Evolutionary conservation across 1,284 basidiomycete genomes (phyloP).

Genomic region (Leccinum proximum): DNA sequence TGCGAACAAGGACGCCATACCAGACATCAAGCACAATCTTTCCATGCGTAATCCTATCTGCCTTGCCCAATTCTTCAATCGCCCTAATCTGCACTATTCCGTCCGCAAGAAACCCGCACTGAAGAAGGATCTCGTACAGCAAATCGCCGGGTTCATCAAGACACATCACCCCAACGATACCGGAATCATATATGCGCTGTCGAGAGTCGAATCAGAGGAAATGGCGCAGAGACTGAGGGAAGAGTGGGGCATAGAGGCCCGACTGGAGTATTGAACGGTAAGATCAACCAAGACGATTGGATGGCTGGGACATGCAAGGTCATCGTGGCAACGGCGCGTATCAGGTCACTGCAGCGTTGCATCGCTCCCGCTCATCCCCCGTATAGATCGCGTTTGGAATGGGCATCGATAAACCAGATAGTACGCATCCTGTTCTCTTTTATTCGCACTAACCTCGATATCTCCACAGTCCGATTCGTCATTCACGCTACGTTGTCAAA

Average conservation of each 20-base stretch:
- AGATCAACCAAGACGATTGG: constrained; percentile 68
- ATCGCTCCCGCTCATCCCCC: too few species aligned
- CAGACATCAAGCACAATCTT: constrained; percentile 78
- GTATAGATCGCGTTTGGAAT: constrained; percentile 73
- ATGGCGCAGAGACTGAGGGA: constrained; percentile 67
- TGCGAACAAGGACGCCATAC: constrained; percentile 74
- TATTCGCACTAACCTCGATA: constrained; percentile 2
- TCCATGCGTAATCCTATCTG: constrained; percentile 57
- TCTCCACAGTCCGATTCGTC: constrained; percentile 65
- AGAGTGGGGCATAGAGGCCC: constrained; percentile 58
- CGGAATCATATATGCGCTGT: constrained; percentile 88
- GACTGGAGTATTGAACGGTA: constrained; percentile 57
- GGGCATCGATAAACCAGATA: constrained; percentile 93
- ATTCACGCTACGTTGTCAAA: constrained; percentile 74
- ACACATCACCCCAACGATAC: constrained; percentile 56
- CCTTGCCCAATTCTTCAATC: constrained; percentile 89
- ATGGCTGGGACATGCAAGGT: constrained; percentile 71
- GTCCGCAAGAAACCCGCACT: constrained; percentile 55
- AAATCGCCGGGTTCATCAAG: constrained; percentile 75
- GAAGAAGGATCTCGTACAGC: constrained; percentile 49
- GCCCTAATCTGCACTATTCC: constrained; percentile 86
- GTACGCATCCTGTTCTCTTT: constrained; percentile 33
- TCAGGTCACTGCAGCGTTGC: too few species aligned
- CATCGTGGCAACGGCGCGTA: constrained; percentile 57
- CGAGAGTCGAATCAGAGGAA: constrained; percentile 75